Conservation (phyloP, 2,329 filamentous ascomycete species). For the Claviceps purpurea region DNA sequence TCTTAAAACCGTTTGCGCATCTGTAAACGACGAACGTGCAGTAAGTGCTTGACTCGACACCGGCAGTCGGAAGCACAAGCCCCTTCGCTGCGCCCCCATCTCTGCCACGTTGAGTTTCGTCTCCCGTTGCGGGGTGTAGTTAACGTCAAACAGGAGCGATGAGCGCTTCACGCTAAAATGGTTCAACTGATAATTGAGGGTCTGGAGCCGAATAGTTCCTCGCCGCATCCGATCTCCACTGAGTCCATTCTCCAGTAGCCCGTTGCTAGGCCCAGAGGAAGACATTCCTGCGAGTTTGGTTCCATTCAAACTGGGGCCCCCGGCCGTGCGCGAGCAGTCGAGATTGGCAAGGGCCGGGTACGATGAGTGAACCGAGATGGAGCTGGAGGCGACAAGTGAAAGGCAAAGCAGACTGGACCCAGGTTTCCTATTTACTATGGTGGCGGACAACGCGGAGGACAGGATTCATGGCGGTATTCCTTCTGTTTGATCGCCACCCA, state of each 20-base stretch:
- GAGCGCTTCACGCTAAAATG: not conserved
- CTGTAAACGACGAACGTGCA: too few species aligned
- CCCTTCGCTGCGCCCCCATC: not conserved
- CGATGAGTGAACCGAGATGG: not conserved
- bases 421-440: not conserved
- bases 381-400: not conserved
- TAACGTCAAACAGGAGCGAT: not conserved
- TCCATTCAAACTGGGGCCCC: conserved; percentile 1
- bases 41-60: too few species aligned
- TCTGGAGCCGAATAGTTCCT: not conserved
- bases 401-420: not conserved
- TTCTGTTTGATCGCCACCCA: not conserved
- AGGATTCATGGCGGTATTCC: not conserved
- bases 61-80: not conserved
- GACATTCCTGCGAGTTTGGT: conserved; percentile 7
- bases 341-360: not conserved
- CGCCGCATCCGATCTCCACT: conserved; percentile 2
- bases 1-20: not conserved
- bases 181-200: not conserved
- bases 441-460: not conserved
- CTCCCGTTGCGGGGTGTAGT: not conserved
- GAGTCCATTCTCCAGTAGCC: not conserved
- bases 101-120: not conserved
- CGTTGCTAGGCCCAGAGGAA: not conserved
- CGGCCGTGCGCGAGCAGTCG: conserved; percentile 2